Evolutionary conservation across 768 basidiomycete genomes (phyloP).

Genomic region (Tricholoma terreum): DNA sequence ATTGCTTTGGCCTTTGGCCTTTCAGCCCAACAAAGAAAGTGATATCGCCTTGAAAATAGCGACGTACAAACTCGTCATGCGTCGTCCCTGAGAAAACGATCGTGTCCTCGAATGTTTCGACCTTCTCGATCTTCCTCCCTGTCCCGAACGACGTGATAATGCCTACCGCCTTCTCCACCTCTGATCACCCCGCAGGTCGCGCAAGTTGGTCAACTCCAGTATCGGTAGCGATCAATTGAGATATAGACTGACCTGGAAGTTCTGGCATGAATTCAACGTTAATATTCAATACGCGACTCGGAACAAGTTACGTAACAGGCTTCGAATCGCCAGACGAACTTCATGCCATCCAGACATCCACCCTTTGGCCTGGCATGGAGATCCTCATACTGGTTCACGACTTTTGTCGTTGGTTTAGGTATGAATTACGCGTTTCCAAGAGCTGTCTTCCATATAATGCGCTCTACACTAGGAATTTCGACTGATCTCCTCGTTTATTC

Average conservation of each 20-base stretch:
- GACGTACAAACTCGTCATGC: constrained; percentile 60
- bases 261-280: constrained; percentile 43
- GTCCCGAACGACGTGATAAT: constrained; percentile 50
- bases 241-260: constrained; percentile 41
- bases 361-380: constrained; percentile 55
- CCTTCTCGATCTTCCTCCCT: constrained; percentile 51
- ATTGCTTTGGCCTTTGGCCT: constrained; percentile 50
- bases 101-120: constrained; percentile 56
- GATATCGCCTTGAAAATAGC: background rate
- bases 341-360: background rate
- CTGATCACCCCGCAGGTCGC: constrained; percentile 27
- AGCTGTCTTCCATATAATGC: no score
- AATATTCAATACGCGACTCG: no score
- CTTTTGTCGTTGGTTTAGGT: constrained; percentile 52
- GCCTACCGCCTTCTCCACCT: constrained; percentile 66
- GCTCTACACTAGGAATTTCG: constrained; percentile 31
- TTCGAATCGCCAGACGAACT: no score
- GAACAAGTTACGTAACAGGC: background rate
- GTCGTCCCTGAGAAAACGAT: constrained; percentile 61
- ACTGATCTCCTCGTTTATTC: constrained; percentile 61
- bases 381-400: constrained; percentile 55
- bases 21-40: constrained; percentile 4
- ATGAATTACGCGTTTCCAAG: background rate
- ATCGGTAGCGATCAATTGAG: background rate
- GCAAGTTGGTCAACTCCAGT: background rate